Percentiles rank a stretch among this genome's conserved stretches.
Conservation (phyloP, 768 basidiomycete species). For the Boletus vinaceobasis region DNA sequence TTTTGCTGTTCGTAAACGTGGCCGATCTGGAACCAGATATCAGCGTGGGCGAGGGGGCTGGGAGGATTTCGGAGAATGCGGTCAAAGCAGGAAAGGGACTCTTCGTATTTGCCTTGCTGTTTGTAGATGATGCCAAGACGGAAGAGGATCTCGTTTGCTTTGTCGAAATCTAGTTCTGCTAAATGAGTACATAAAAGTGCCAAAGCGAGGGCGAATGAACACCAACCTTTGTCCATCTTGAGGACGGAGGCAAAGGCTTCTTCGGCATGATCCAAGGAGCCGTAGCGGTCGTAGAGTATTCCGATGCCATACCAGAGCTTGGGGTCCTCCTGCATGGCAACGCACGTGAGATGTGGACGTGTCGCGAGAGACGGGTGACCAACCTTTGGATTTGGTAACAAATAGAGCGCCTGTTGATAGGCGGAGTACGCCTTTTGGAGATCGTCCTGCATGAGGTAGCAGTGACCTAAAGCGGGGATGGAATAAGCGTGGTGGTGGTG, state of each 20-base stretch:
- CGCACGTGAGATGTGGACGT: conserved; percentile 7
- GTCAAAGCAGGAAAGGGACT: conserved; percentile 89
- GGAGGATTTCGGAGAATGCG: conserved; percentile 96
- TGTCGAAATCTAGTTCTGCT: conserved; percentile 78
- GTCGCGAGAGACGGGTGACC: conserved; percentile 6
- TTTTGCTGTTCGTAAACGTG: conserved; percentile 98
- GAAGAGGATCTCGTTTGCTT: conserved; percentile 98
- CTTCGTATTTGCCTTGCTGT: conserved; percentile 91
- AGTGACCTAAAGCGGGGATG: conserved; percentile 62
- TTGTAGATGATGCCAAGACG: conserved; percentile 99
- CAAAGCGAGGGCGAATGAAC: neutral
- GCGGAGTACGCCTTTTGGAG: conserved; percentile 97
- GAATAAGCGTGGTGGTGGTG: conserved; percentile 12
- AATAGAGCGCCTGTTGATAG: conserved; percentile 96
- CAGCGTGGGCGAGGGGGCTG: conserved; percentile 90
- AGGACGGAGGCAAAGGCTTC: conserved; percentile 97
- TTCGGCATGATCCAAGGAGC: conserved; percentile 97
- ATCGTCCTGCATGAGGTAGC: conserved; percentile 99
- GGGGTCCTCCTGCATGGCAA: conserved; percentile 70
- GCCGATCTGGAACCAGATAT: conserved; percentile 99
- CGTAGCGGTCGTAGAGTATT: conserved; percentile 97
- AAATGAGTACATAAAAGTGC: conserved; percentile 27
- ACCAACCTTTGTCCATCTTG: conserved; percentile 91
- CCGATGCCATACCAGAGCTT: conserved; percentile 99
- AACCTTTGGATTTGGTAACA: conserved; percentile 93